Percentiles rank a stretch among this genome's conserved stretches.
Evolutionary conservation across 805 yeast species (phyloP).

Genomic region (Ogataea ramenticola): DNA sequence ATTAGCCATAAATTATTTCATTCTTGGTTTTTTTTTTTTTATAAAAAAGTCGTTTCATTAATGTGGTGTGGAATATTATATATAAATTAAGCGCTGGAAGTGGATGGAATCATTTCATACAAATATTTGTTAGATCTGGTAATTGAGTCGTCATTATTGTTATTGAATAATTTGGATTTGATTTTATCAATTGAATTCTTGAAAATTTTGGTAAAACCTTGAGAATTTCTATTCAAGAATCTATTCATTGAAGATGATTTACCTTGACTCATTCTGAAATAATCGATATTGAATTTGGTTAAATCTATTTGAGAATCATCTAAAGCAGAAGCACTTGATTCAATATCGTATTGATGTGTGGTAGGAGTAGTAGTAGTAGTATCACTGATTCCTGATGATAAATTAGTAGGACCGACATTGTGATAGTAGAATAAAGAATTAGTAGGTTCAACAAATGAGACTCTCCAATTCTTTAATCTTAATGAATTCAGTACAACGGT

Average conservation of each 20-base stretch:
- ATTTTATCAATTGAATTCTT: neutral
- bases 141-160: neutral
- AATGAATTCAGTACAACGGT: conserved; percentile 82
- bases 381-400: neutral
- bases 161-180: neutral
- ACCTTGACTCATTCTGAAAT: neutral
- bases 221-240: neutral
- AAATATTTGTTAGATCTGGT: neutral
- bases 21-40: no score
- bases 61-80: no score
- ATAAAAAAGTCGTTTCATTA: neutral
- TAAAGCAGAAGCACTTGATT: neutral
- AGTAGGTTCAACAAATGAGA: conserved; percentile 15
- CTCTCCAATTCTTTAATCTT: conserved; percentile 58
- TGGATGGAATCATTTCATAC: neutral
- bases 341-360: neutral
- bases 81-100: neutral
- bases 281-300: neutral
- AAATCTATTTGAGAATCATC: neutral
- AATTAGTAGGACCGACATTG: neutral
- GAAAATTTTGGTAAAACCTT: neutral
- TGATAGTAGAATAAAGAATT: neutral
- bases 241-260: neutral
- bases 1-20: no score
- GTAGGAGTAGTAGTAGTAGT: neutral